Evolutionary conservation across 257 asterid species (phyloP).

Genomic region (Leonotis leonurus): DNA sequence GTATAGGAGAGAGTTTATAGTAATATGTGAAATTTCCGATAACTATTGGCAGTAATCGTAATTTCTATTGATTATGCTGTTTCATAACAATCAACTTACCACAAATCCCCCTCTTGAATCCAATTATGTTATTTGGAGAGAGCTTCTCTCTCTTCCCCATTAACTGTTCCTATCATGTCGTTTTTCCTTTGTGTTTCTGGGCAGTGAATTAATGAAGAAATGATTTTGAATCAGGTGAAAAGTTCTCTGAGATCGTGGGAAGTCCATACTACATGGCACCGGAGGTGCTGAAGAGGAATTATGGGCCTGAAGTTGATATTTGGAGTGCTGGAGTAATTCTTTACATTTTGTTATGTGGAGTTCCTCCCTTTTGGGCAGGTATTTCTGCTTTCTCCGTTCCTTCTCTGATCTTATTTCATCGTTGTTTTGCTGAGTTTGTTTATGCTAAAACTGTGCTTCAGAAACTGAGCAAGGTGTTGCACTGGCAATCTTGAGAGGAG

Average conservation of each 20-base stretch:
- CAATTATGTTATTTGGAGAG: not conserved
- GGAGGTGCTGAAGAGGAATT: constrained; percentile 85
- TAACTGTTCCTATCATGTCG: not conserved
- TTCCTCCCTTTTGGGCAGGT: constrained; percentile 99
- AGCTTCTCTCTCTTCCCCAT: not conserved
- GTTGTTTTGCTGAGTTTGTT: not conserved
- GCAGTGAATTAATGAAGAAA: not conserved
- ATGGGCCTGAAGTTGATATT: constrained; percentile 90
- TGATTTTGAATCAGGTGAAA: constrained; percentile 46
- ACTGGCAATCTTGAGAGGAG: constrained; percentile 78
- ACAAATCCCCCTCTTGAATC: not conserved
- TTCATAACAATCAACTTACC: too few species aligned
- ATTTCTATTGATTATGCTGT: too few species aligned
- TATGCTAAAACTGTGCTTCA: constrained; percentile 23
- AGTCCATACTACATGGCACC: constrained; percentile 99
- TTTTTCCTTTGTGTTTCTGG: not conserved
- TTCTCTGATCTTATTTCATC: not conserved
- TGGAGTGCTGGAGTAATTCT: constrained; percentile 99
- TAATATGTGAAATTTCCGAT: too few species aligned
- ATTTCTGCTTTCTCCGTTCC: constrained; percentile 3
- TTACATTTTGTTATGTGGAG: constrained; percentile 90
- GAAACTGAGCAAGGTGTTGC: constrained; percentile 98
- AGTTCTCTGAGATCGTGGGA: constrained; percentile 91
- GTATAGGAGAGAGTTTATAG: too few species aligned
- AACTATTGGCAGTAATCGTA: too few species aligned